Percentiles rank a stretch among this genome's conserved stretches.
phyloP scores from a whole-genome alignment of 2,329 filamentous ascomycete species.

The Colletotrichum lini region DNA sequence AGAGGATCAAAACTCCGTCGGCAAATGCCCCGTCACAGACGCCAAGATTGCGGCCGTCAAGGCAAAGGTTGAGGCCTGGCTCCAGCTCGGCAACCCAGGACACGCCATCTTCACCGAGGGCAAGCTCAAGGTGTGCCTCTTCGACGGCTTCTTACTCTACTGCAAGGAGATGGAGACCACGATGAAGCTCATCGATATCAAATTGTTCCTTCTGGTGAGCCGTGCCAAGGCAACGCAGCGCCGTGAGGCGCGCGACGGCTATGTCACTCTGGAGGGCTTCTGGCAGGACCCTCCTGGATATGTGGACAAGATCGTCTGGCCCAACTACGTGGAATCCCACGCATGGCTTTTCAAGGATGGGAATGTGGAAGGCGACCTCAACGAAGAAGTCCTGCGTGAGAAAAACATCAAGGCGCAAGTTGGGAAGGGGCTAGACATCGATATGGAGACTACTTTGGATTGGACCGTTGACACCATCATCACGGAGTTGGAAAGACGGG shows the following conservation, averaged over 20 bases:
- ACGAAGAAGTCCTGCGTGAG: constrained; percentile 59
- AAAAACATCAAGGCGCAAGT: constrained; percentile 66
- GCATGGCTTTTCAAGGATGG: constrained; percentile 82
- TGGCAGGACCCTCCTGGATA: constrained; percentile 97
- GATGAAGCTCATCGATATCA: constrained; percentile 77
- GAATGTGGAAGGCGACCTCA: constrained; percentile 73
- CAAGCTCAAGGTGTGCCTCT: constrained; percentile 73
- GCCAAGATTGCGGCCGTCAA: constrained; percentile 62
- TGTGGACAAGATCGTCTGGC: constrained; percentile 96
- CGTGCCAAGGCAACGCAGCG: constrained; percentile 75
- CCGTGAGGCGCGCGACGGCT: constrained; percentile 79
- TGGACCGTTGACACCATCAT: constrained; percentile 80
- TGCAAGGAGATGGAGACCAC: constrained; percentile 69
- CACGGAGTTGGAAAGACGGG: constrained; percentile 54
- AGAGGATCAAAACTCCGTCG: constrained; percentile 75
- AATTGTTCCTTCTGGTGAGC: constrained; percentile 82
- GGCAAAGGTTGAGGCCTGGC: constrained; percentile 63
- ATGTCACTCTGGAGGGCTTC: constrained; percentile 89
- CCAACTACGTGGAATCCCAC: constrained; percentile 89
- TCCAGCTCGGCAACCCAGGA: constrained; percentile 60
- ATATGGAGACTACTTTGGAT: constrained; percentile 73
- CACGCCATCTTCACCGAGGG: constrained; percentile 51
- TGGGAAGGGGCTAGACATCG: constrained; percentile 62
- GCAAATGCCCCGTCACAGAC: constrained; percentile 66
- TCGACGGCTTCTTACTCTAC: constrained; percentile 93